phyloP scores from a whole-genome alignment of 2,329 filamentous ascomycete genomes.

The Aspergillus clavatus region DNA sequence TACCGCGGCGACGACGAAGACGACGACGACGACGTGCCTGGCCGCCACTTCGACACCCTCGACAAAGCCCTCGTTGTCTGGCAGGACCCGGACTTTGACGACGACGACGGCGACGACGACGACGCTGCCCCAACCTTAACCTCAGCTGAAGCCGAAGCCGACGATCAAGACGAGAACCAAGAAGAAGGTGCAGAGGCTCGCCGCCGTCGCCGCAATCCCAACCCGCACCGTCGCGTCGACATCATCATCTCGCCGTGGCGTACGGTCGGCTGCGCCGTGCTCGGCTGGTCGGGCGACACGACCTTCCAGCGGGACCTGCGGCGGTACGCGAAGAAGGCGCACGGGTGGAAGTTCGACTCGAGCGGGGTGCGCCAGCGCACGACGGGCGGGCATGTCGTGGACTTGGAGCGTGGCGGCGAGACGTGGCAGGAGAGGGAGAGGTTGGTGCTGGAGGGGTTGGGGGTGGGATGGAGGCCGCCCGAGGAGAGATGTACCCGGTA shows the following conservation, averaged over 20 bases:
- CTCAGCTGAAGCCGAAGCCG: too few relatives aligned
- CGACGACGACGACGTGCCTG: too few relatives aligned
- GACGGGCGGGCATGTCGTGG: constrained; percentile 63
- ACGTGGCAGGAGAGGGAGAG: constrained; percentile 69
- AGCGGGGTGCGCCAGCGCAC: constrained; percentile 69
- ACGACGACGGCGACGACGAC: constrained; percentile 23
- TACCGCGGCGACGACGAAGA: constrained; percentile 45
- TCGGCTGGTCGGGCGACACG: constrained; percentile 83
- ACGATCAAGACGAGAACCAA: constrained; percentile 2
- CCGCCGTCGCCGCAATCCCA: constrained; percentile 54
- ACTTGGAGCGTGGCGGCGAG: constrained; percentile 55
- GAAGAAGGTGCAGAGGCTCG: constrained; percentile 5
- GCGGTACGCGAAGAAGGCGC: constrained; percentile 68
- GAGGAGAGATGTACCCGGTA: constrained; percentile 64
- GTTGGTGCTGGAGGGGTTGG: constrained; percentile 72
- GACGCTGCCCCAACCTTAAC: constrained; percentile 19
- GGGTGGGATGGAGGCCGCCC: constrained; percentile 62
- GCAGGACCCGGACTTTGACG: constrained; percentile 61
- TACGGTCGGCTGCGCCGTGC: constrained; percentile 78
- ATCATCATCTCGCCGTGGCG: constrained; percentile 88
- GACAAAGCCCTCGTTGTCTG: constrained; percentile 93
- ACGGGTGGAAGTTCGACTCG: constrained; percentile 81
- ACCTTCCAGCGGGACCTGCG: constrained; percentile 86
- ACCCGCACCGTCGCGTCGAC: constrained; percentile 78
- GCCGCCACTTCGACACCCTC: constrained; percentile 74